Conservation (phyloP, 2,329 filamentous ascomycete genomes). For the Trichoderma atroviride region DNA sequence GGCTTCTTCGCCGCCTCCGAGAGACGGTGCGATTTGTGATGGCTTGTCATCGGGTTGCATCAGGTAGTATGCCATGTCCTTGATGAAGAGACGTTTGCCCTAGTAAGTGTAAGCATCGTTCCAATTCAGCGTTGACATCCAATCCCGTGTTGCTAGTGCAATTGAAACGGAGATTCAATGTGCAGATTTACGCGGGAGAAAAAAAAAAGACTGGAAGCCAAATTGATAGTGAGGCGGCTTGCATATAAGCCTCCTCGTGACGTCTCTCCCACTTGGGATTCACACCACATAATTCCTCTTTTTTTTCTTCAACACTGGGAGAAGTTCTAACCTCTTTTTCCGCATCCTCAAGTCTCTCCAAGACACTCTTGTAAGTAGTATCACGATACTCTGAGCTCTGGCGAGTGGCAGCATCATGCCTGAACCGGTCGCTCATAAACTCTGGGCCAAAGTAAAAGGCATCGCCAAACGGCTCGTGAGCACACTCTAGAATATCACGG, state of each 20-base stretch:
- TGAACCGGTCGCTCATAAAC: conserved; percentile 77
- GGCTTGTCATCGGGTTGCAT: conserved; percentile 72
- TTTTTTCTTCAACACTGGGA: conserved; percentile 14
- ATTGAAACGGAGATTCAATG: conserved; percentile 18
- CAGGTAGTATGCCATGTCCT: conserved; percentile 95
- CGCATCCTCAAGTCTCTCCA: conserved; percentile 74
- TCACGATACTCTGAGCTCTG: conserved; percentile 66
- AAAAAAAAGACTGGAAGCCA: not conserved
- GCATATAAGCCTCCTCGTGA: not conserved
- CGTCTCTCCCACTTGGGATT: not conserved
- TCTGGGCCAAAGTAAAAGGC: conserved; percentile 96
- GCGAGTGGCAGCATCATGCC: conserved; percentile 62
- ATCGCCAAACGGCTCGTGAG: conserved; percentile 96
- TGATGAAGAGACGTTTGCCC: conserved; percentile 95
- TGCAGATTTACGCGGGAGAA: not conserved
- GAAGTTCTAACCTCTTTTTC: conserved; percentile 70
- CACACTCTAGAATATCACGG: conserved; percentile 74
- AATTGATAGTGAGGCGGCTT: not conserved
- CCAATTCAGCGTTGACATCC: not conserved
- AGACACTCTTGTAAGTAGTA: conserved; percentile 74
- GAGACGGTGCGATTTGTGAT: conserved; percentile 76
- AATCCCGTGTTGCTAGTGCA: not conserved
- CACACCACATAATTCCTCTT: not conserved
- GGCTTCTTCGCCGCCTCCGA: conserved; percentile 66
- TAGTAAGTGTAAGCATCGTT: conserved; percentile 44